Evolutionary conservation across 768 basidiomycete species (phyloP), one percentile per base, ranked within the genome.

Genomic region (Russula sp.): DNA sequence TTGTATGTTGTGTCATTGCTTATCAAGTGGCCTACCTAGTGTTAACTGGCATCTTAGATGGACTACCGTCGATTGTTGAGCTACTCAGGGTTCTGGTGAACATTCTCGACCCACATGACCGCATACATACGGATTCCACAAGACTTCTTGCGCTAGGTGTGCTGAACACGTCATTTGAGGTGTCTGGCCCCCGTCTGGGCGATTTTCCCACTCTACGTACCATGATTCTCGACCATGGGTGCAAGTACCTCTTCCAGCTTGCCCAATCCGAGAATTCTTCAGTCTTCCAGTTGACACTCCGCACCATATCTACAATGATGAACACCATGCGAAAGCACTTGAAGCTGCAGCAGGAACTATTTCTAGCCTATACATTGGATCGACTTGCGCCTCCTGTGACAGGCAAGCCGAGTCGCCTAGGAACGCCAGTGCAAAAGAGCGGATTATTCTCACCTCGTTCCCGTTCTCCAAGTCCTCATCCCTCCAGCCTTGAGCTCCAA

Each of bases 161-260:
- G 59, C 80, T 99, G 58, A 93, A 95, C 69, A 80, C 86, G 22
- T 88, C 92, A 3, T 85, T 98, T 57, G 93, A 98, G 72, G 84
- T 86, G 55, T 84, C 92, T 20, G 95, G 94, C 7, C 72, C 80
- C 7, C 81, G 79, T 45, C 83, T 99, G 58, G 83, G 86, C 29
- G 76, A 81, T 32, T 98, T 88, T 72, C 84, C 88, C 7, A 91
- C 90, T 7, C 76, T 98, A 38, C 77, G 84, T 53, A 77, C 80
- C 32, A 84, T 98, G 58, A 78, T 98, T 38, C 75, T 90, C 14
- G 96, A 99, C 70, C 80, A 88, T 51, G 94, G 91, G 0, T 98
- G 96, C 80, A 95, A 96, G 76, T 94, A 89, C 70, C 83, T 99
- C 36, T 98, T 99, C 79, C 95, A 97, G 75, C 84, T 99, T 39